Evolutionary conservation across 257 asterid species (phyloP).

Genomic region (Handroanthus guayacan): DNA sequence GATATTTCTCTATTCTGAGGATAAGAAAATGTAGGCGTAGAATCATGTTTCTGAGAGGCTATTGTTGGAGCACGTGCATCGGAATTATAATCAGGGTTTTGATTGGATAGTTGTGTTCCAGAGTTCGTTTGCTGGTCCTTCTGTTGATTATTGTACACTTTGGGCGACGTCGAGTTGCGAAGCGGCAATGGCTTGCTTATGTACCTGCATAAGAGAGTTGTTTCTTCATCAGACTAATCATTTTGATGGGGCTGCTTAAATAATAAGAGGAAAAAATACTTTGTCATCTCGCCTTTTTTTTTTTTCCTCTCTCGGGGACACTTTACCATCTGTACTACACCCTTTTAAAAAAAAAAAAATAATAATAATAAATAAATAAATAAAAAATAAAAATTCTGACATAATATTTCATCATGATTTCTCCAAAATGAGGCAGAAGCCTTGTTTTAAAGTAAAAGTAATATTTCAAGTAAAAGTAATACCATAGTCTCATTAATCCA

Average conservation of each 20-base stretch:
- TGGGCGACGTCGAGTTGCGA: slow-evolving; percentile 49
- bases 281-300: too few species aligned
- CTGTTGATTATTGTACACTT: slow-evolving; percentile 47
- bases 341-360: too few species aligned
- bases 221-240: slow-evolving; percentile 26
- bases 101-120: slow-evolving; percentile 47
- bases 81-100: slow-evolving; percentile 46
- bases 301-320: too few species aligned
- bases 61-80: slow-evolving; percentile 38
- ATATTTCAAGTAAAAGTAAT: too few species aligned
- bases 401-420: too few species aligned
- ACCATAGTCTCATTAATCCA: too few species aligned
- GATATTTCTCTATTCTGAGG: slow-evolving; percentile 53
- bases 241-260: not conserved
- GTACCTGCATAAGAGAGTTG: slow-evolving; percentile 61
- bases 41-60: slow-evolving; percentile 42
- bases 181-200: slow-evolving; percentile 59
- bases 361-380: too few species aligned
- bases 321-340: too few species aligned
- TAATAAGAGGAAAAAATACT: too few species aligned
- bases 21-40: slow-evolving; percentile 38
- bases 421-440: too few species aligned
- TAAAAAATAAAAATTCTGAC: too few species aligned
- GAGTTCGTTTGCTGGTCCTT: slow-evolving; percentile 48
- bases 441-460: too few species aligned